Conservation (phyloP, 2,329 filamentous ascomycete genomes). For the Apiospora aurea region DNA sequence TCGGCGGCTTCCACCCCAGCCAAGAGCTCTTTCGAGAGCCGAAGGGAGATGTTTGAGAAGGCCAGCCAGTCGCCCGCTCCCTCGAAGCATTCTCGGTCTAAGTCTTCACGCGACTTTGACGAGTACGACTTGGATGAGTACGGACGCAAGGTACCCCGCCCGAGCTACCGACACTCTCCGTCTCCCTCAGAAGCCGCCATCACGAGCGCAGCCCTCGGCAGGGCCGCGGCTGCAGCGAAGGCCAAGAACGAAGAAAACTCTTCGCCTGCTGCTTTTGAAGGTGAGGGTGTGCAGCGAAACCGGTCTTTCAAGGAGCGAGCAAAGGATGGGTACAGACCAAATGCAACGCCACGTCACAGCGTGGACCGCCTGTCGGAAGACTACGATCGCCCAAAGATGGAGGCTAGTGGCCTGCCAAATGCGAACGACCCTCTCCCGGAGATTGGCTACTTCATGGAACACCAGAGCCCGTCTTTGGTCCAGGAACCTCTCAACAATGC, state of each 20-base stretch:
- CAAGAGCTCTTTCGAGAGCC: constrained; percentile 49
- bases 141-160: constrained; percentile 59
- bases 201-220: constrained; percentile 60
- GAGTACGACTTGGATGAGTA: constrained; percentile 67
- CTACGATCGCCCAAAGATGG: constrained; percentile 62
- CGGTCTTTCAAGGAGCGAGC: constrained; percentile 73
- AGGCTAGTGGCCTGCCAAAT: constrained; percentile 73
- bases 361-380: constrained; percentile 63
- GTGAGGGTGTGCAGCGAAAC: constrained; percentile 63
- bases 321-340: constrained; percentile 60
- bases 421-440: constrained; percentile 77
- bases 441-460: constrained; percentile 69
- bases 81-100: constrained; percentile 33
- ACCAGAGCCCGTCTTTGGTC: constrained; percentile 77
- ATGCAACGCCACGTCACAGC: constrained; percentile 64
- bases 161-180: constrained; percentile 55
- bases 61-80: constrained; percentile 33
- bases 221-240: constrained; percentile 58
- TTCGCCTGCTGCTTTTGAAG: constrained; percentile 46
- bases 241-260: constrained; percentile 51
- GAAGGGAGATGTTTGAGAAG: constrained; percentile 43
- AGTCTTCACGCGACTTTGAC: constrained; percentile 54
- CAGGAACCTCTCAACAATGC: constrained; percentile 72
- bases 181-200: constrained; percentile 65
- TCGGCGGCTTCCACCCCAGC: constrained; percentile 48